Evolutionary conservation across 495 filamentous ascomycete species (phyloP), one percentile per base, ranked within the genome.

Genomic region (Bryoglossum gracile): DNA sequence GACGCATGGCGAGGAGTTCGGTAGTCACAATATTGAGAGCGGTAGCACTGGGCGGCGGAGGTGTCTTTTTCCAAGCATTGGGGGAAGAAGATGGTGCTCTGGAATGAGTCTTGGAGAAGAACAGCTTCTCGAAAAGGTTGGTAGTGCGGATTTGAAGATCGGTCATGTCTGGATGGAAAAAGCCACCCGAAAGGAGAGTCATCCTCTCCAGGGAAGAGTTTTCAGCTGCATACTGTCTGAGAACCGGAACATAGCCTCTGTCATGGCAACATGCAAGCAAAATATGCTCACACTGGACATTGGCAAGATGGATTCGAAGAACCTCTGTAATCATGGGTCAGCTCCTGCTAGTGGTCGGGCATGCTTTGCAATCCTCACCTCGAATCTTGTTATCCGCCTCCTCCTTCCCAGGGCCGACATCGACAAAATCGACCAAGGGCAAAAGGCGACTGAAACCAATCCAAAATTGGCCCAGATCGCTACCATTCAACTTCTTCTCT

Each of bases 191-290:
- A 14, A 51, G 34, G 4, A 51, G 38, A 13, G 47, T 43, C 17
- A 50, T 33, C 19, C 47, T 37, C 18, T 50, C 30, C n/a, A 21
- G 25, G 14, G 6, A 37, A 4, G 38, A 33, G 4, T 24, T 9
- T 32, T 50, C 25, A 13, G 47, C 47, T 16, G 41, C 62, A 50
- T 75, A 77, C 11, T 72, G 74, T 10, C 73, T 73, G 8, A 84
- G 53, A 23, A 73, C 58, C 16, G 71, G 69, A 9, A 75, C 62
- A 60, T 81, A 82, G n/a, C 73, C 71, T 13, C 65, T 65, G 52
- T 84, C 76, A 47, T 82, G 76, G 54, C 78, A 81, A 38, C 70
- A 76, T 13, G 71, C 79, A 24, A 80, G 75, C 49, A 78, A 68
- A 17, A 82, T 72, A 56, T 81, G 76, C 30, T 70, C 73, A 63